Evolutionary conservation across 257 asterid genomes (phyloP).

Genomic region (Nicotiana attenuata): DNA sequence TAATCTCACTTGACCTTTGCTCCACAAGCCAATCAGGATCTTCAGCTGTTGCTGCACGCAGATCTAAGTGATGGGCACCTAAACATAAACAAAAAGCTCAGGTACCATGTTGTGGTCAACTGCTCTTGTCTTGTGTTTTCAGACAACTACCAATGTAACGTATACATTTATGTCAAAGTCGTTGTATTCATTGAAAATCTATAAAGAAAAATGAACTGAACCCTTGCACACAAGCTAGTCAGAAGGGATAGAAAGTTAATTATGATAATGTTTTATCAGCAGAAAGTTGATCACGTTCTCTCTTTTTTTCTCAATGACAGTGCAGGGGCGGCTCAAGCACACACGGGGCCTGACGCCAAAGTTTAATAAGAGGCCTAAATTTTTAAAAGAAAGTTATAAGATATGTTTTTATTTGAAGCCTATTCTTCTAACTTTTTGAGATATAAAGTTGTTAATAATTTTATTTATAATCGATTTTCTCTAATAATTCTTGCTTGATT

Average conservation of each 20-base stretch:
- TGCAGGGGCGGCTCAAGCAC: no score
- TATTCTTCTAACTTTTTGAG: no score
- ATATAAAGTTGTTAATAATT: no score
- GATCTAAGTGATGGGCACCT: conserved; percentile 96
- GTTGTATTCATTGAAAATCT: neutral
- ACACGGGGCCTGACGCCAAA: no score
- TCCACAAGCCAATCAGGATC: conserved; percentile 90
- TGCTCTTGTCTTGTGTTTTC: neutral
- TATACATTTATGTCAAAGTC: neutral
- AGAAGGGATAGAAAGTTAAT: neutral
- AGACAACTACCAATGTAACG: neutral
- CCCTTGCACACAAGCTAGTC: neutral
- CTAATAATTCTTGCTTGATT: no score
- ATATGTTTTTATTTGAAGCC: no score
- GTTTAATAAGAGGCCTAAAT: no score
- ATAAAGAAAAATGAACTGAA: neutral
- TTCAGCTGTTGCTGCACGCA: conserved; percentile 60
- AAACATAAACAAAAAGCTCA: neutral
- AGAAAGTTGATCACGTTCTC: neutral
- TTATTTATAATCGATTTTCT: no score
- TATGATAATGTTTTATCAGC: neutral
- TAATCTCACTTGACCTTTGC: conserved; percentile 60
- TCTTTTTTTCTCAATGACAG: no score
- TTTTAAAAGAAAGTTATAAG: no score
- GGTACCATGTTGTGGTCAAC: neutral